Conservation (phyloP, 2,329 filamentous ascomycete genomes). For the Plectosphaerella sp. region DNA sequence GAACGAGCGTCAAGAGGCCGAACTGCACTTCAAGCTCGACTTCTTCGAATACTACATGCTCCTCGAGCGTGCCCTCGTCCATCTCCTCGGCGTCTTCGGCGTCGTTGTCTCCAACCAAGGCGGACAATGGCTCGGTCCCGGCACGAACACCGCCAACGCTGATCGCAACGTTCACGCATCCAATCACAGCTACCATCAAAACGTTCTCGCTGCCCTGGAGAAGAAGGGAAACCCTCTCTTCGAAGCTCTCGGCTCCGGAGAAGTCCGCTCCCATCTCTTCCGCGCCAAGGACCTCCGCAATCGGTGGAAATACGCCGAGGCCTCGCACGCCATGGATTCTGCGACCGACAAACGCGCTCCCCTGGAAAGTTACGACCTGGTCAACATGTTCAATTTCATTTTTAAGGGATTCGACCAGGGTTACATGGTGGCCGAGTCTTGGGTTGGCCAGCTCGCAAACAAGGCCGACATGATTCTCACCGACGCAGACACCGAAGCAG, state of each 20-base stretch:
- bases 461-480: conserved; percentile 6
- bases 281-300: conserved; percentile 68
- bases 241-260: conserved; percentile 46
- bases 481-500: conserved; percentile 3
- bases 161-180: conserved; percentile 13
- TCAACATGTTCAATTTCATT: conserved; percentile 52
- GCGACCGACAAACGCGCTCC: conserved; percentile 19
- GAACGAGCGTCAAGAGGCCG: conserved; percentile 34
- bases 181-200: conserved; percentile 63
- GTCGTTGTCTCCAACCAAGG: conserved; percentile 38
- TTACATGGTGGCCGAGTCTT: conserved; percentile 44
- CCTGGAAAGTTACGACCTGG: conserved; percentile 58
- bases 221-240: conserved; percentile 53
- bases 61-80: conserved; percentile 66
- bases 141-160: not conserved
- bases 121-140: not conserved
- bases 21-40: conserved; percentile 72
- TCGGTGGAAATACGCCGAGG: conserved; percentile 64
- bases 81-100: conserved; percentile 60
- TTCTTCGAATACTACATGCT: conserved; percentile 74
- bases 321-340: conserved; percentile 23
- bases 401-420: conserved; percentile 56
- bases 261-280: conserved; percentile 53
- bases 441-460: conserved; percentile 25
- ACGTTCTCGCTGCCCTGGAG: conserved; percentile 60